Evolutionary conservation across 1,284 basidiomycete species (phyloP), one percentile per base, ranked within the genome.

Genomic region (Fomitopsis palustris): DNA sequence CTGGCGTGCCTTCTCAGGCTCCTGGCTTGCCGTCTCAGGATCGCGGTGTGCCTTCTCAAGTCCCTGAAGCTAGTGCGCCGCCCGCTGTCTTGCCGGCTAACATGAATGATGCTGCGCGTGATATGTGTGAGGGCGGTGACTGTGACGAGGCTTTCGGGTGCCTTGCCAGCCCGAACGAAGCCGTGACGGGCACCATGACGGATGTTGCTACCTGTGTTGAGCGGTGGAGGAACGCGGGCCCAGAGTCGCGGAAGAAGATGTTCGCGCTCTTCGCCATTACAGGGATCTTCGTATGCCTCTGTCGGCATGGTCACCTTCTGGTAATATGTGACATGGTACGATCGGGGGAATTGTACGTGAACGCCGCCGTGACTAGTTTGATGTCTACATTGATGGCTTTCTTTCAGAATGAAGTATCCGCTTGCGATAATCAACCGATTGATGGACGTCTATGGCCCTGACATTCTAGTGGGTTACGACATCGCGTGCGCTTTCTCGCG

Each of bases 261-360:
- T 74, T 70, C 66, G 70, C 61, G 1, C 61, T 69, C 1, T 75
- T 74, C 51, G 45, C 65, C 2, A 70, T 72, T 55, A 68, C 72
- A 0, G 75, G 77, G 0, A 61, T 75, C 5, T 78, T 78, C 59
- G 62, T 63, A 7, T 25, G 23, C 23, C 9, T 45, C 2, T 45
- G 43, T 23, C 43, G 43, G 4, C 43, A 45, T 27, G 75, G 75
- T 0, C 60, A 73, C 2, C 57, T 75, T 1, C 57, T 75, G 8
- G 67, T 67, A 61, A 54, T 73, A 0, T 64, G 58, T 17, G 75
- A 77, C 57, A 77, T 78, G 72, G 56, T 77, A 8, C 57, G 56
- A 8, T 74, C 70, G 55, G 73, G 77, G 0, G 75, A 78, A 58
- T 63, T 74, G 74, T 75, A 60, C 57, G 72, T 65, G 14, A 33